Evolutionary conservation across 768 basidiomycete species (phyloP), one percentile per base, ranked within the genome.

Genomic region (Xerocomus potaroensis): DNA sequence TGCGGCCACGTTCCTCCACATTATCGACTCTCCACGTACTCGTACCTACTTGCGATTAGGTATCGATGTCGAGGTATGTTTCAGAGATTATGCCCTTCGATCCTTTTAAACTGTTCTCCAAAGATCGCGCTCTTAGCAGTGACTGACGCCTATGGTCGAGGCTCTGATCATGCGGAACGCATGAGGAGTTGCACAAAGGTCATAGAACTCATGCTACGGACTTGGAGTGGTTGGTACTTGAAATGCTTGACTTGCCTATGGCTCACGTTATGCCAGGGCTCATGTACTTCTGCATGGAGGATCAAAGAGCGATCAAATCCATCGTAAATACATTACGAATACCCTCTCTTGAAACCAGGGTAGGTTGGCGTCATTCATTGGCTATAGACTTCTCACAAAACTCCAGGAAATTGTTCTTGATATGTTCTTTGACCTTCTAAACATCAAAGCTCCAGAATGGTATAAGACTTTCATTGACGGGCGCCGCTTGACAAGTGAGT

Each of bases 391-490:
- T 33, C 53, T 65, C 33, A 65, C 19, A 14, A n/a, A 39, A 18
- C 36, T 60, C 15, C 56, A 96, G 94, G 95, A 97, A 72, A 80
- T 92, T 24, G 74, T 97, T 29, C 72, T 98, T 43, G 91, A 98
- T 56, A 86, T 96, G 80, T 87, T 98, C 58, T 97, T 97, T 58
- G 88, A 91, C 50, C 74, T 94, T 15, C 70, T 99, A 16, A 90
- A 92, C 46, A 94, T 98, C 67, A 90, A 90, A 63, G 78, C 87
- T 0, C 89, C 92, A 1, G 86, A 87, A 36, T 97, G 94, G 92
- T 90, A 91, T 62, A 80, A 91, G 57, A 87, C 90, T 0, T 97
- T 95, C 59, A 85, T 96, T 29, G 86, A 86, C 46, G 93, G 92
- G 10, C 80, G 89, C 39, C 76, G 93, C 23, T 67, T 96, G 44